phyloP scores from a whole-genome alignment of 2,329 filamentous ascomycete genomes.

The Exophiala viscosa region DNA sequence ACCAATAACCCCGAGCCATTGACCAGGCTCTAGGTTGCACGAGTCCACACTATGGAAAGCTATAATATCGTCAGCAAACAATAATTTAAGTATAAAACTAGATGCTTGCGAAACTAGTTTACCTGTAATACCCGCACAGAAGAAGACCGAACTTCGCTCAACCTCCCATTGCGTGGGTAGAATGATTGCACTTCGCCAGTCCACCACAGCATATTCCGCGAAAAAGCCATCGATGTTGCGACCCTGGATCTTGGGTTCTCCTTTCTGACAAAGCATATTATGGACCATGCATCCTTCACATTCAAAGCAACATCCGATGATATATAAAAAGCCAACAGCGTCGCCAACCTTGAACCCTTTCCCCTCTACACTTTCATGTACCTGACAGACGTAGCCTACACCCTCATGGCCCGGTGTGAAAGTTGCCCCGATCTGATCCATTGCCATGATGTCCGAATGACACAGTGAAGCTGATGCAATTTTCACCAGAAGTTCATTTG shows the following conservation, averaged over 20 bases:
- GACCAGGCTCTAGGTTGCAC: slow-evolving; percentile 16
- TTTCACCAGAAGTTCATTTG: slow-evolving; percentile 41
- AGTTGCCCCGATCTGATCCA: slow-evolving; percentile 7
- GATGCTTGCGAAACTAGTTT: slow-evolving; percentile 8
- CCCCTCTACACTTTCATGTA: slow-evolving; percentile 31
- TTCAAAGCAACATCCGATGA: slow-evolving; percentile 45
- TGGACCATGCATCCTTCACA: slow-evolving; percentile 40
- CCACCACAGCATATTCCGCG: slow-evolving; percentile 46
- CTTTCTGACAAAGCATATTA: slow-evolving; percentile 32
- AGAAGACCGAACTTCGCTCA: slow-evolving; percentile 41
- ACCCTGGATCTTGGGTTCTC: slow-evolving; percentile 41
- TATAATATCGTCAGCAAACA: slow-evolving; percentile 53
- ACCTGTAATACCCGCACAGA: slow-evolving; percentile 51
- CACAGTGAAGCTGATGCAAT: slow-evolving; percentile 40
- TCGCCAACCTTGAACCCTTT: slow-evolving; percentile 45
- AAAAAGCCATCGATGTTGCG: slow-evolving; percentile 46
- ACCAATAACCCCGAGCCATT: slow-evolving; percentile 23
- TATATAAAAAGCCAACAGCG: slow-evolving; percentile 46
- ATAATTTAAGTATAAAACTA: background rate
- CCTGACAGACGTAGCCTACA: slow-evolving; percentile 41
- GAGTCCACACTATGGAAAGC: slow-evolving; percentile 10
- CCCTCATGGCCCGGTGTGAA: slow-evolving; percentile 47
- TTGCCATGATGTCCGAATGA: slow-evolving; percentile 37
- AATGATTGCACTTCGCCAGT: slow-evolving; percentile 44
- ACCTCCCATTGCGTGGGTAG: slow-evolving; percentile 37